Percentiles rank a stretch among this genome's conserved stretches.
These are phyloP conservation scores for Suillus spraguei DNA, from an alignment of 768 basidiomycete species.

Conservation along the genomic window DNA sequence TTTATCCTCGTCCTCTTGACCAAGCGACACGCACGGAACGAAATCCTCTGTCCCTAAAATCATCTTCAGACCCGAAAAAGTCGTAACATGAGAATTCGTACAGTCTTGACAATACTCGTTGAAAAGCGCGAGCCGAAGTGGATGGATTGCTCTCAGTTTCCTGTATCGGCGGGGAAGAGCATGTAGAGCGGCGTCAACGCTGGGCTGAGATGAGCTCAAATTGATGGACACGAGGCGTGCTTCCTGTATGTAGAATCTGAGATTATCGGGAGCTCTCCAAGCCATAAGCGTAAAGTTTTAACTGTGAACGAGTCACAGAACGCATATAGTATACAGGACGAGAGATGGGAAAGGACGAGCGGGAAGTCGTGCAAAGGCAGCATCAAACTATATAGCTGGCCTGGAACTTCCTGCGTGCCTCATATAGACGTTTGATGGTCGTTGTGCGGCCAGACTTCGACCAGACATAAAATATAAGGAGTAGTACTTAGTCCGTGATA, in stretches of 20 bases:
- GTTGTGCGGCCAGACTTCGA: neutral
- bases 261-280: conserved; percentile 41
- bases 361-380: neutral
- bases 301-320: neutral
- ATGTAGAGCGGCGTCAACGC: conserved; percentile 27
- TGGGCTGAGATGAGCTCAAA: conserved; percentile 36
- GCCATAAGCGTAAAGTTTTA: conserved; percentile 21
- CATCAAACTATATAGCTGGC: conserved; percentile 3
- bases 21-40: conserved; percentile 38
- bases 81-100: neutral
- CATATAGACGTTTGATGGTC: neutral
- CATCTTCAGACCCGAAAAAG: conserved; percentile 12
- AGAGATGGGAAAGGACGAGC: neutral
- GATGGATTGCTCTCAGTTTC: conserved; percentile 50
- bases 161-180: conserved; percentile 53
- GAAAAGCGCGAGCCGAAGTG: conserved; percentile 34
- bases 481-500: neutral
- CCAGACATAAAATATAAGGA: neutral
- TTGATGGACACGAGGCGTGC: conserved; percentile 48
- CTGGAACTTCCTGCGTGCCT: neutral
- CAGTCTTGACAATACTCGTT: conserved; percentile 13
- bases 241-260: conserved; percentile 49
- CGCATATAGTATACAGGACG: neutral
- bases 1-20: conserved; percentile 40
- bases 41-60: conserved; percentile 41